Conservation (phyloP, 441 rosid species). For the Erodium trifolium region DNA sequence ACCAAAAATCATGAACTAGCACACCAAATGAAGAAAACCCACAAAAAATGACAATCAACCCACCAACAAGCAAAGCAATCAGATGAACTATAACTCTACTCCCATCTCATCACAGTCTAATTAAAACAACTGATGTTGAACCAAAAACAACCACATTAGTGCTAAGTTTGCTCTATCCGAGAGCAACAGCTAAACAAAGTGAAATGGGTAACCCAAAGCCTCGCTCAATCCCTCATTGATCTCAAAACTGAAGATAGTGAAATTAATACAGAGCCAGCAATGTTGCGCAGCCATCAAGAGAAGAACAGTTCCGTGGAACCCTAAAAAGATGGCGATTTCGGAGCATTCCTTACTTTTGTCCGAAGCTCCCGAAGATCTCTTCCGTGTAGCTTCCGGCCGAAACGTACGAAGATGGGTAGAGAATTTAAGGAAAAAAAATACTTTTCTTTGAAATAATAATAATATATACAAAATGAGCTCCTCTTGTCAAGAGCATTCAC, state of each 20-base stretch:
- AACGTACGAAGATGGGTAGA: background rate
- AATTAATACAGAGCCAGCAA: no score
- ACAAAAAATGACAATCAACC: background rate
- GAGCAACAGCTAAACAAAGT: background rate
- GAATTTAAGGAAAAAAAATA: background rate
- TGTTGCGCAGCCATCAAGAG: background rate
- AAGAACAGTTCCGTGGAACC: background rate
- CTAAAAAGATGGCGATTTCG: background rate
- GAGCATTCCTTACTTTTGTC: slow-evolving; percentile 8
- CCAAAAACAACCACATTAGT: background rate
- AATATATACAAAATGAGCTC: background rate
- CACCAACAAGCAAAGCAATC: background rate
- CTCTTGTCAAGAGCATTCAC: background rate
- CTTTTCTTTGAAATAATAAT: background rate
- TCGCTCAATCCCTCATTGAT: background rate
- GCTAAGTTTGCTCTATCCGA: background rate
- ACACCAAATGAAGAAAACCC: background rate
- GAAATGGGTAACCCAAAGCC: background rate
- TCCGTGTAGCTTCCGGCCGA: slow-evolving; percentile 3
- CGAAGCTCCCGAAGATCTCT: background rate
- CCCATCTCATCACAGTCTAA: background rate
- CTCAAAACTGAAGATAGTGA: background rate
- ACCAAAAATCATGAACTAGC: background rate
- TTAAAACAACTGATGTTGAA: background rate
- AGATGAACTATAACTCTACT: background rate